Evolutionary conservation across 139 green algal species (phyloP).

Genomic region (Volvox africanus): DNA sequence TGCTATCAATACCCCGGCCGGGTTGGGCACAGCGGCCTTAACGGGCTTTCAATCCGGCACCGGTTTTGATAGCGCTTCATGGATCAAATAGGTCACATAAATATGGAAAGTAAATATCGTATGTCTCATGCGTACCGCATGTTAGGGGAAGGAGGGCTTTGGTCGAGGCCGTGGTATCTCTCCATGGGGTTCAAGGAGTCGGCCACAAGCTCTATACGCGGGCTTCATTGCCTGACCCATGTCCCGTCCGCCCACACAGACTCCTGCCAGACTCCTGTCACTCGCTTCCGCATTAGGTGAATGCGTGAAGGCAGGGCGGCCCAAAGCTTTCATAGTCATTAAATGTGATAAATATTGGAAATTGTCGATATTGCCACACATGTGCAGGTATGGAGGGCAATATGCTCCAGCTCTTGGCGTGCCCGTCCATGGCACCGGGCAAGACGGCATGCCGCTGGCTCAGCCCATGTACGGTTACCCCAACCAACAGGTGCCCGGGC

Average conservation of each 20-base stretch:
- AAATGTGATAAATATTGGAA: background rate
- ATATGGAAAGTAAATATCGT: too few species aligned
- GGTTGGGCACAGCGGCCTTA: too few species aligned
- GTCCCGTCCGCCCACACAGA: too few species aligned
- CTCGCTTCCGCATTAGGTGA: background rate
- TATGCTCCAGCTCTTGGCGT: slow-evolving; percentile 35
- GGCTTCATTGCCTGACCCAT: background rate
- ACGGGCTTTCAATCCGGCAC: too few species aligned
- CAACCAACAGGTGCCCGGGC: background rate
- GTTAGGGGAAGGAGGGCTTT: too few species aligned
- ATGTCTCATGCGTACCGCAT: too few species aligned
- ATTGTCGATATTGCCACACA: background rate
- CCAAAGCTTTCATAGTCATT: background rate
- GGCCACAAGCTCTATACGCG: too few species aligned
- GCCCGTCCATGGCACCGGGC: background rate
- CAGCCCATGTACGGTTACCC: background rate
- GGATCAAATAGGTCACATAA: too few species aligned
- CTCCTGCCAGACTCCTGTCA: background rate
- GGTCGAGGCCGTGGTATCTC: too few species aligned
- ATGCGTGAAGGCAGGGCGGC: background rate
- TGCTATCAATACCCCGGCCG: too few species aligned
- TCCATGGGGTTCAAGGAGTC: too few species aligned
- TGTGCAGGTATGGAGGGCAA: slow-evolving; percentile 9
- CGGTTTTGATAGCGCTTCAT: too few species aligned
- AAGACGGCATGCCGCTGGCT: background rate